Conservation (phyloP, 768 basidiomycete species). For the Pholiota microspora region DNA sequence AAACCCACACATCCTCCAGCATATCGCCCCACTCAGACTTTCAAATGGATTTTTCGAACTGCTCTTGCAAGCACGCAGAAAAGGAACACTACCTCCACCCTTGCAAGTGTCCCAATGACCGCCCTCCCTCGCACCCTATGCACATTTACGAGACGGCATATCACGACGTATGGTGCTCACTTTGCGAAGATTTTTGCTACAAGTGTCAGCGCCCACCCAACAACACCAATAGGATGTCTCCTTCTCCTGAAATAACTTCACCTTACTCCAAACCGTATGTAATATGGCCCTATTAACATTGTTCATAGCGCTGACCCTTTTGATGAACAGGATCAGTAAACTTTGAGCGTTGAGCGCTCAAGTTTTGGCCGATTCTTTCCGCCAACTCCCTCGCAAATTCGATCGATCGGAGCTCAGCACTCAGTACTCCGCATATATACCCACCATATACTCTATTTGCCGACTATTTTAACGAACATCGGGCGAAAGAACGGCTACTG, state of each 20-base stretch:
- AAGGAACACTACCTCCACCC: conserved; percentile 21
- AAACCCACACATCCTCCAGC: not conserved
- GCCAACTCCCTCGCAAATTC: too few relatives aligned
- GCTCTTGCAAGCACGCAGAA: conserved; percentile 20
- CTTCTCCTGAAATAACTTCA: not conserved
- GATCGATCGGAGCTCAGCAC: not conserved
- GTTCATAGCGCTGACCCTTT: not conserved
- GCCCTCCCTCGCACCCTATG: conserved; percentile 20
- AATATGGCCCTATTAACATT: not conserved
- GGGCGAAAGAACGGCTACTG: not conserved
- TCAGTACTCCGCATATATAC: too few relatives aligned
- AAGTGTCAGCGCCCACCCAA: conserved; percentile 5
- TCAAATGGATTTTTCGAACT: conserved; percentile 12
- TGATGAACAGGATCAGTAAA: not conserved
- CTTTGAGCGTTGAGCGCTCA: too few relatives aligned
- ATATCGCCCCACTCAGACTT: not conserved
- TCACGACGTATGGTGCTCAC: conserved; percentile 28
- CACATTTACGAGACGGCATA: conserved; percentile 23
- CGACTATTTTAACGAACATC: not conserved
- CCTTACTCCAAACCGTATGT: not conserved
- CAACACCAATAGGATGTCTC: not conserved
- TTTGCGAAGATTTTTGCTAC: conserved; percentile 26
- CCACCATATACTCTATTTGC: not conserved
- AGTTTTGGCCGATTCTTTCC: not conserved
- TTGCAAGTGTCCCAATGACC: conserved; percentile 29